phyloP scores from a whole-genome alignment of 768 basidiomycete species.

The Tricholoma sp. region DNA sequence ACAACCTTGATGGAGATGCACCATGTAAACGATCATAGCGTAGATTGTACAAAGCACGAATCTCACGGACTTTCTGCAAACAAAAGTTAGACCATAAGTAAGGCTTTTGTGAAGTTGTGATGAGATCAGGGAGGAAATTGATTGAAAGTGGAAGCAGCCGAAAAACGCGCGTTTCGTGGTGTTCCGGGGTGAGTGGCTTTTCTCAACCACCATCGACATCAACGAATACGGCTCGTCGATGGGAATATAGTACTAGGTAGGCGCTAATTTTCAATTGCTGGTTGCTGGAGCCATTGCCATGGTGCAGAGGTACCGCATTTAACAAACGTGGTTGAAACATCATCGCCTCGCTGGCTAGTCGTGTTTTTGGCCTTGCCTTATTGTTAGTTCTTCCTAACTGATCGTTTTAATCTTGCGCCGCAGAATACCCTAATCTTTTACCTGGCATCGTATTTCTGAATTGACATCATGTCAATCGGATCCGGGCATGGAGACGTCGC shows the following conservation, averaged over 20 bases:
- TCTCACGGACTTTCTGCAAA: background rate
- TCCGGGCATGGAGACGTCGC: slow-evolving; percentile 9
- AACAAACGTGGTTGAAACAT: slow-evolving; percentile 1
- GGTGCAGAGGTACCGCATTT: background rate
- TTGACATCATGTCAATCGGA: slow-evolving; percentile 17
- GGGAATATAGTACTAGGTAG: background rate
- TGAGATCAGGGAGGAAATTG: background rate
- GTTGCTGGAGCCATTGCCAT: slow-evolving; percentile 1
- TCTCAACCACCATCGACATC: background rate
- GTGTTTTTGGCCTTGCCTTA: slow-evolving; percentile 6
- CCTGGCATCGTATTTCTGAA: slow-evolving; percentile 1
- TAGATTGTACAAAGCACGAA: background rate
- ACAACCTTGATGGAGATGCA: background rate
- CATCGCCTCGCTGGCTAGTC: slow-evolving; percentile 15
- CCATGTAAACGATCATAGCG: background rate
- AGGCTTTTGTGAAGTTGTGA: background rate
- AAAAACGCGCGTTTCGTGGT: background rate
- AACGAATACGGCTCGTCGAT: background rate
- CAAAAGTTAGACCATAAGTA: background rate
- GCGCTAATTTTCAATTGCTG: background rate
- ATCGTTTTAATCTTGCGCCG: slow-evolving; percentile 8
- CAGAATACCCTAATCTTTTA: slow-evolving; percentile 22
- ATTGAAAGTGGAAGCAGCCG: background rate
- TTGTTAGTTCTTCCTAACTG: background rate
- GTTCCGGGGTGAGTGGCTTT: background rate